Percentiles rank a stretch among this genome's conserved stretches.
Evolutionary conservation across 805 yeast genomes (phyloP).

Genomic region (Starmera pachycereana): DNA sequence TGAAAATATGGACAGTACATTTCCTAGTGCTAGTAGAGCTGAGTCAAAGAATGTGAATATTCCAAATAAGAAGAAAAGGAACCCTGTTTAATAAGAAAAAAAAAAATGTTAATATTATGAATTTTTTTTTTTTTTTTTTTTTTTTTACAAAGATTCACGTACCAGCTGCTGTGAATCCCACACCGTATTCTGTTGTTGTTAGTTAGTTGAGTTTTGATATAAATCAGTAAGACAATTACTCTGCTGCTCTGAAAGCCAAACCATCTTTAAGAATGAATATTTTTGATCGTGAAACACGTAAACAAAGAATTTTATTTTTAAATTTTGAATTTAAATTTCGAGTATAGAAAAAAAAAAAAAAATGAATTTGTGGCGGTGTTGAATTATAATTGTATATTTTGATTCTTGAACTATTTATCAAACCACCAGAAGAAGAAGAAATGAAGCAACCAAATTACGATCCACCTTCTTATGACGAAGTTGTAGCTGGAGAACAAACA

Average conservation of each 20-base stretch:
- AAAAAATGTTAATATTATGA: too few species aligned
- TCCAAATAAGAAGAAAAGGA: constrained; percentile 71
- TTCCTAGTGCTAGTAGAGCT: constrained; percentile 83
- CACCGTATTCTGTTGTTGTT: constrained; percentile 63
- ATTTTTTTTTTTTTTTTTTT: too few species aligned
- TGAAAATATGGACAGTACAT: constrained; percentile 40
- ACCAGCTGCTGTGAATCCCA: constrained; percentile 82
- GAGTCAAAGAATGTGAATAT: constrained; percentile 80
- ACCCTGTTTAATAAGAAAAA: constrained; percentile 26
- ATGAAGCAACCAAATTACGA: constrained; percentile 6
- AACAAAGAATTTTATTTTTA: too few species aligned
- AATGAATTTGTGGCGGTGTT: not conserved
- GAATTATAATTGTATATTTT: too few species aligned
- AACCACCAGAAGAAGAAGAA: not conserved
- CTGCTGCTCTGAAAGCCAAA: constrained; percentile 71
- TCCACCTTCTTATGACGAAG: constrained; percentile 42
- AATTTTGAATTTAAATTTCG: too few species aligned
- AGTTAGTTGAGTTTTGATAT: not conserved
- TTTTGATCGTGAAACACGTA: too few species aligned
- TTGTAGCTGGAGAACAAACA: constrained; percentile 18
- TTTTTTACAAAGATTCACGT: too few species aligned
- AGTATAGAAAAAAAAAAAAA: too few species aligned
- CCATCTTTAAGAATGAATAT: too few species aligned
- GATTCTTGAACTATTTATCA: not conserved
- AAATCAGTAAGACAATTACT: constrained; percentile 33